phyloP scores from a whole-genome alignment of 352 stramenopile species.

The Phytophthora cajani region DNA sequence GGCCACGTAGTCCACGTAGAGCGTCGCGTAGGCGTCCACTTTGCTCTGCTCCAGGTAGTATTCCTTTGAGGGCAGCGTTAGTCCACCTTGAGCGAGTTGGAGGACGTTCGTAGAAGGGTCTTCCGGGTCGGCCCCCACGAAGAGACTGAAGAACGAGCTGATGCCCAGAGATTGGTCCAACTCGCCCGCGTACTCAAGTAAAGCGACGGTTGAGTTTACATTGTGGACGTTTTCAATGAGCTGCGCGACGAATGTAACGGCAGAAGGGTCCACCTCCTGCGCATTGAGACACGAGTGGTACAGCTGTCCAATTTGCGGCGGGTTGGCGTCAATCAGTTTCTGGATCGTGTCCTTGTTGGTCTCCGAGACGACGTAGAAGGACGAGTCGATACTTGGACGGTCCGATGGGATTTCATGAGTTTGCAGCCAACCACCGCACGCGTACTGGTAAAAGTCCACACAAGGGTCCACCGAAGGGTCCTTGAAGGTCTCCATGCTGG shows the following conservation, averaged over 20 bases:
- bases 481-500: constrained; percentile 52
- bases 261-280: constrained; percentile 46
- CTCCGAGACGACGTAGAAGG: constrained; percentile 60
- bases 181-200: constrained; percentile 54
- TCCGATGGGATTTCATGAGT: constrained; percentile 57
- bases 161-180: constrained; percentile 54
- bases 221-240: constrained; percentile 51
- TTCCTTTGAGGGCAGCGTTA: constrained; percentile 71
- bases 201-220: constrained; percentile 41
- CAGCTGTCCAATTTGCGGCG: constrained; percentile 64
- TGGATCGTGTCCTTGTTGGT: constrained; percentile 61
- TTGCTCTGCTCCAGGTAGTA: constrained; percentile 64
- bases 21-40: constrained; percentile 39
- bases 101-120: constrained; percentile 59
- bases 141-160: constrained; percentile 60
- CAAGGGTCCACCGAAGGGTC: constrained; percentile 67
- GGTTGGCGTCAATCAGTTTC: constrained; percentile 55
- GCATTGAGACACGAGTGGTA: constrained; percentile 62
- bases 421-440: constrained; percentile 76
- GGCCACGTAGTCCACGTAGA: constrained; percentile 59
- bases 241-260: constrained; percentile 44
- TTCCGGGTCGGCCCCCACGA: constrained; percentile 49
- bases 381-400: constrained; percentile 54
- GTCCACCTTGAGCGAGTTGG: constrained; percentile 55
- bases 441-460: constrained; percentile 80